phyloP scores from a whole-genome alignment of 2,329 filamentous ascomycete species.

The Plectosphaerella sp. region DNA sequence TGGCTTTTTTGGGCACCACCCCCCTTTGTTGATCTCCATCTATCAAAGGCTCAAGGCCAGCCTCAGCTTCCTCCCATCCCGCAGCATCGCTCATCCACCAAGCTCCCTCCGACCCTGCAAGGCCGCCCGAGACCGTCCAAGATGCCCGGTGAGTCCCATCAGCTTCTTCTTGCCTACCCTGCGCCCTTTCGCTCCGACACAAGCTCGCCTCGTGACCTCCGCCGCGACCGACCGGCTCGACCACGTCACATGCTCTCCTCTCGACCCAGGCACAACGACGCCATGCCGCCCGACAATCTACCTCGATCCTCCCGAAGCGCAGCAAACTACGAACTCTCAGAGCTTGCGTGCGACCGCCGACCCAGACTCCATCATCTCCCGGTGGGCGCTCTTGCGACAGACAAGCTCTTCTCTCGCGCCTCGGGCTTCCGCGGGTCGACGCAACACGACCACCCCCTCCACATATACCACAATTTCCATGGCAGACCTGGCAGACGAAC shows the following conservation, averaged over 20 bases:
- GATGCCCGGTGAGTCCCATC: constrained; percentile 16
- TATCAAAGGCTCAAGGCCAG: constrained; percentile 12
- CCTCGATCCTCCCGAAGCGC: too few species aligned
- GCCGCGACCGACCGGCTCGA: constrained; percentile 2
- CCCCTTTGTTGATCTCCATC: constrained; percentile 7
- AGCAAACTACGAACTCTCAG: too few species aligned
- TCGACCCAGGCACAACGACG: too few species aligned
- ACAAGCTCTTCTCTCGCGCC: too few species aligned
- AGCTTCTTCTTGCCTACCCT: neutral
- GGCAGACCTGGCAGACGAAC: too few species aligned
- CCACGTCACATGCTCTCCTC: constrained; percentile 23
- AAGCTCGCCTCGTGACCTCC: neutral
- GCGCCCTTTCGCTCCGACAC: neutral
- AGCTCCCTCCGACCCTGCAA: constrained; percentile 8
- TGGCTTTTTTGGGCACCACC: constrained; percentile 3
- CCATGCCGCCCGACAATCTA: too few species aligned
- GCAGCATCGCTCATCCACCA: constrained; percentile 4
- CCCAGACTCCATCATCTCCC: too few species aligned
- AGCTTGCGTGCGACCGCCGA: too few species aligned
- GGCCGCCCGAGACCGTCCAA: constrained; percentile 11
- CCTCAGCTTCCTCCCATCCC: constrained; percentile 7
- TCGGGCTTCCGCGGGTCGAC: too few species aligned
- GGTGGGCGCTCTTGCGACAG: too few species aligned
- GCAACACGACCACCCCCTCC: neutral
- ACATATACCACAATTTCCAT: too few species aligned